Evolutionary conservation across 805 yeast genomes (phyloP), one percentile per base, ranked within the genome.

Genomic region (Sungouiella blattae): DNA sequence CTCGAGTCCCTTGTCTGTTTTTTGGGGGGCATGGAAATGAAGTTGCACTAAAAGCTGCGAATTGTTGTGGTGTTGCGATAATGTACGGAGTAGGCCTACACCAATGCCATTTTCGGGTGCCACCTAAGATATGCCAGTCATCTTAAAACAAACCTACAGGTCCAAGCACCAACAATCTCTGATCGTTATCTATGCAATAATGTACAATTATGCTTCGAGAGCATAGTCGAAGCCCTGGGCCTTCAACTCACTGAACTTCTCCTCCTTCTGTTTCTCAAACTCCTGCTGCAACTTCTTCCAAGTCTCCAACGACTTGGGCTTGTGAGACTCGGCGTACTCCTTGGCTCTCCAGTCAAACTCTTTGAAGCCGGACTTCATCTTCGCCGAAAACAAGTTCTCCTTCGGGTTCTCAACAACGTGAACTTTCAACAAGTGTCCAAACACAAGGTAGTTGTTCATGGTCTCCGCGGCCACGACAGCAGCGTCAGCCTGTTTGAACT

Each of bases 391-490:
- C 44, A 84, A 62, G 45, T 76, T 71, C 49, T 75, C 70, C 49
- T 78, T 74, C 8, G 76, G 71, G 40, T 75, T 67, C 24, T 84
- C 89, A 31, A 76, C 52, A 12, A 75, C 55, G 16, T 69, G 61
- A 42, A 71, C 71, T 61, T 85, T 82, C 49, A 93, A 67, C 43
- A 89, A 75, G 60, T 91, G 97, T 5, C 94, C 94, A 65, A 86
- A 80, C 29, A 93, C 57, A 43, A 93, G 72, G 53, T 93, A 93
- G 64, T 93, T 93, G 63, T 93, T 82, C 98, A 93, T 93, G 30
- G 97, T 81, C 47, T 93, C 98, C 42, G 84, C 85, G 3, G 96
- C 98, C 42, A 88, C 71, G 48, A 78, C 74, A 29, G 98, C 97
- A 37, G 84, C 94, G 31, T 80, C 86, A 25, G 59, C 55, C 36